Evolutionary conservation across 2,329 filamentous ascomycete genomes (phyloP).

Genomic region (Calonectria hawksworthii): DNA sequence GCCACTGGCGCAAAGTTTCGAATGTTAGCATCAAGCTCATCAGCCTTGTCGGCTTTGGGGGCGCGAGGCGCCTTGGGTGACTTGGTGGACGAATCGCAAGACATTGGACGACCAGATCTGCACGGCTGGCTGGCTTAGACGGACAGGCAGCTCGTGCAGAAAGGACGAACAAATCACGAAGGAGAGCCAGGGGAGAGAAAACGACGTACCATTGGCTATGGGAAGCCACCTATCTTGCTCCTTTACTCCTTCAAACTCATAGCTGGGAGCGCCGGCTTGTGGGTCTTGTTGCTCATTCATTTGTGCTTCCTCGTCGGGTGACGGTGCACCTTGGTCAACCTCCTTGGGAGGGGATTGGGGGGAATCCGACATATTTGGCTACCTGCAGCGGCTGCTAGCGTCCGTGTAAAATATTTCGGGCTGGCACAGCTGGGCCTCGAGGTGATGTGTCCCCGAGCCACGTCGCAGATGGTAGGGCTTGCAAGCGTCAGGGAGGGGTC

Average conservation of each 20-base stretch:
- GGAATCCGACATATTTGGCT: constrained; percentile 92
- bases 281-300: constrained; percentile 90
- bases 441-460: constrained; percentile 74
- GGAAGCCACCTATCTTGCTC: constrained; percentile 99
- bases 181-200: constrained; percentile 31
- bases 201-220: constrained; percentile 98
- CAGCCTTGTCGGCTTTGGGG: constrained; percentile 63
- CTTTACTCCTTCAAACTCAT: constrained; percentile 96
- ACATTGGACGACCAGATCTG: constrained; percentile 65
- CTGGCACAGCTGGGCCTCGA: constrained; percentile 68
- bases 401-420: constrained; percentile 71
- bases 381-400: constrained; percentile 75
- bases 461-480: constrained; percentile 71
- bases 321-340: constrained; percentile 93
- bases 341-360: constrained; percentile 92
- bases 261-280: constrained; percentile 79
- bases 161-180: constrained; percentile 59
- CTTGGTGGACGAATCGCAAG: constrained; percentile 68
- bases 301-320: constrained; percentile 92
- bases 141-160: constrained; percentile 44
- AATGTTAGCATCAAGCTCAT: constrained; percentile 89
- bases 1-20: constrained; percentile 96
- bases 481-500: constrained; percentile 60
- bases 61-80: constrained; percentile 64
- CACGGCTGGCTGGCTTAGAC: constrained; percentile 49